A percentile compares a stretch with the other conserved stretches of the same genome.
Conservation (phyloP, 768 basidiomycete species). For the Boletus subcaerulescens region DNA sequence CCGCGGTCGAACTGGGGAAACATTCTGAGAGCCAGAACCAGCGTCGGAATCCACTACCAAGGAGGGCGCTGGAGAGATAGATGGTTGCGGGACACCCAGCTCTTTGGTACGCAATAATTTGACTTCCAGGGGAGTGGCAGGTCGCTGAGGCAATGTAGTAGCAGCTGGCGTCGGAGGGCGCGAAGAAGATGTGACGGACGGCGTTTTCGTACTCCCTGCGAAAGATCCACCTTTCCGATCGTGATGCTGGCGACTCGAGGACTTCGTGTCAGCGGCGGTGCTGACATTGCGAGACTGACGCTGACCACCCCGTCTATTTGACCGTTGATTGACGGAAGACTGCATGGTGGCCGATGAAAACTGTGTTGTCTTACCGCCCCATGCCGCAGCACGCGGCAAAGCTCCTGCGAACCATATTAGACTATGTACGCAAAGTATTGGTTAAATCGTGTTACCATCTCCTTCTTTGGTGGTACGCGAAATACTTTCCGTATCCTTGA, state of each 20-base stretch:
- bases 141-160: constrained; percentile 36
- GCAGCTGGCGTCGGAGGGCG: constrained; percentile 56
- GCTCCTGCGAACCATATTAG: constrained; percentile 32
- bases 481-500: constrained; percentile 82
- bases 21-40: constrained; percentile 43
- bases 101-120: constrained; percentile 41
- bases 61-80: constrained; percentile 46
- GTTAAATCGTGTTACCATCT: constrained; percentile 43
- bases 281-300: constrained; percentile 47
- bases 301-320: constrained; percentile 42
- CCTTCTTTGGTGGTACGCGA: constrained; percentile 55
- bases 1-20: constrained; percentile 38
- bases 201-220: constrained; percentile 37
- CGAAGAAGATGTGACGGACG: constrained; percentile 50
- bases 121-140: constrained; percentile 44
- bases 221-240: constrained; percentile 43
- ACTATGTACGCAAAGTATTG: neutral
- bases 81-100: constrained; percentile 36
- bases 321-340: constrained; percentile 32
- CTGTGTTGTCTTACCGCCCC: constrained; percentile 47
- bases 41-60: constrained; percentile 49
- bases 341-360: constrained; percentile 16
- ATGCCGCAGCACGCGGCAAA: constrained; percentile 67
- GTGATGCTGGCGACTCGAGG: constrained; percentile 33
- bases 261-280: constrained; percentile 35